phyloP scores from a whole-genome alignment of 2,329 filamentous ascomycete genomes.

The Neofusicoccum kwambonambiense region DNA sequence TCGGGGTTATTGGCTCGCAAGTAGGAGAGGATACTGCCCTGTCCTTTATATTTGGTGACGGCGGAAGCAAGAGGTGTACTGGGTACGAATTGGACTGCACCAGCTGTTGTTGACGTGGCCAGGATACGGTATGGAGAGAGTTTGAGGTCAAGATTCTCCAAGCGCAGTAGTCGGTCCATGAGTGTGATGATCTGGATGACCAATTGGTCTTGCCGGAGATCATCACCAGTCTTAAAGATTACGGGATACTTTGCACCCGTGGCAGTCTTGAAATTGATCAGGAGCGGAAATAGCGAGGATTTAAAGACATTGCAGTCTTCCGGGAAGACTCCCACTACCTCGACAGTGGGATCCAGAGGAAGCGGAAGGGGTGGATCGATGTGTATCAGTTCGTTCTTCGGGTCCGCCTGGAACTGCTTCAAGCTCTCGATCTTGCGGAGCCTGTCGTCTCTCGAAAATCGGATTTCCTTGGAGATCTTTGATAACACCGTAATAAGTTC shows the following conservation, averaged over 20 bases:
- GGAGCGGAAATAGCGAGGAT: slow-evolving; percentile 86
- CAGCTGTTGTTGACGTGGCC: slow-evolving; percentile 84
- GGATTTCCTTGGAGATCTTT: slow-evolving; percentile 85
- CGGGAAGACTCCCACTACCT: slow-evolving; percentile 74
- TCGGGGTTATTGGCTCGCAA: slow-evolving; percentile 89
- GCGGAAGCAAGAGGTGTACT: slow-evolving; percentile 83
- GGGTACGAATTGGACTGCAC: slow-evolving; percentile 89
- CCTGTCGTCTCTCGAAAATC: slow-evolving; percentile 74
- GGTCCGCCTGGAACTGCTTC: slow-evolving; percentile 80
- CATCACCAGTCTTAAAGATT: slow-evolving; percentile 96
- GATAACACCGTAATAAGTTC: slow-evolving; percentile 85
- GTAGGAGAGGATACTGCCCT: slow-evolving; percentile 65
- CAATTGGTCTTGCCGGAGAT: slow-evolving; percentile 92
- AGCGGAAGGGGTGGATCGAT: slow-evolving; percentile 87
- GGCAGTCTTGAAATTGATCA: slow-evolving; percentile 83
- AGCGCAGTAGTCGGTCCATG: slow-evolving; percentile 93
- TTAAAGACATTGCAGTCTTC: slow-evolving; percentile 93
- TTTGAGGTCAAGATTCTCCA: slow-evolving; percentile 94
- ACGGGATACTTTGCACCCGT: slow-evolving; percentile 80
- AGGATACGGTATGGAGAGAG: slow-evolving; percentile 95
- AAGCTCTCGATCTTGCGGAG: slow-evolving; percentile 78
- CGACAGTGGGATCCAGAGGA: slow-evolving; percentile 80
- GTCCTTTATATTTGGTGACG: slow-evolving; percentile 75
- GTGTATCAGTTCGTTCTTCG: slow-evolving; percentile 80
- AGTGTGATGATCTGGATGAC: slow-evolving; percentile 97